Base-by-base conservation (phyloP, 441 rosid genomes). In the Theobroma grandiflorum region DNA sequence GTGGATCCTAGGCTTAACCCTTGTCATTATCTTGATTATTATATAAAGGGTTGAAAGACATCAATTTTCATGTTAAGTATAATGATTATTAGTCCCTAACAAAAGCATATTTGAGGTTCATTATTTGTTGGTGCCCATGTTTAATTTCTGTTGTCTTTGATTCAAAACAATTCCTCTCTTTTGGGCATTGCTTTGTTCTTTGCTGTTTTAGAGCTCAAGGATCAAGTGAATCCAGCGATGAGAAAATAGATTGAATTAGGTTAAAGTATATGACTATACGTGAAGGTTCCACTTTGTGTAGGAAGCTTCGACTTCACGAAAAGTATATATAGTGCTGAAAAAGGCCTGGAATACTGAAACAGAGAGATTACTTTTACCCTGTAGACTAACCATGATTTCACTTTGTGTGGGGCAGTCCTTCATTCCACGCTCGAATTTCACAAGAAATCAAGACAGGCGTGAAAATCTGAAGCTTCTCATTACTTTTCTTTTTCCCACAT, bases 271-370 rank as follows among this genome's bases (percentile, higher is more conserved):
- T 0, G 31, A 26, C 31, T 45, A 45, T 22, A 42, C 38, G 9
- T n/a, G 42, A 26, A 75, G 70, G 59, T 38, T 59, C 18, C 63
- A 62, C 80, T 62, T 40, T 74, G 57, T 2, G 57, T 2, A 20
- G 70, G 87, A 88, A 83, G 84, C 89, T 86, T 88, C 82, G 18
- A 67, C 69, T 58, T 82, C 89, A 83, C 86, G 79, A 78, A 84
- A 84, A 80, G 80, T 26, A 59, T 33, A 26, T 26, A 59, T 22
- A 26, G 49, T 53, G 75, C 55, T 66, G 47, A n/a, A 53, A 76
- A 78, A 49, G 37, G 35, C 79, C n/a, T 38, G 12, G 52, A 42
- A 42, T 59, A 40, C 26, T 57, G 67, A 40, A 74, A 42, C 15
- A 52, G 14, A 8, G 14, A 57, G 5, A 1, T 0, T n/a, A 3